Evolutionary conservation across 305 asterid species (phyloP), one percentile per base, ranked within the genome.

Genomic region (Vinca major): DNA sequence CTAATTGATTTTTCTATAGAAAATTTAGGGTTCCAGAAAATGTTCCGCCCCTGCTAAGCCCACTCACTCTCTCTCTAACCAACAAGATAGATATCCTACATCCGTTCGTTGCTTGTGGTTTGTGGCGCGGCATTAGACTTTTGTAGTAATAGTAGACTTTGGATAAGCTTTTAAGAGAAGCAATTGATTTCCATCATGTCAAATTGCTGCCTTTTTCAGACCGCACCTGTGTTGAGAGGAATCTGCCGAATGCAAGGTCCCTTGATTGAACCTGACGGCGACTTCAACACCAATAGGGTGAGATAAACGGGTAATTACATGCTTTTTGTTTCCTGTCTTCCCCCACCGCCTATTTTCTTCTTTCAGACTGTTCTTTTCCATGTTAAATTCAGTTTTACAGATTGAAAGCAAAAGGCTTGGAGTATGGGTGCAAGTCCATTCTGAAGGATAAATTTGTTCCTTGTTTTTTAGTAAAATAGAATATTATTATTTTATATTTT

Each of bases 261-360:
- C 9, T 67, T 57, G 48, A 80, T 72, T 73, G 89, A 86, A 67
- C 68, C 85, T 67, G 85, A 74, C 61, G 73, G 64, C 74, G 77
- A 81, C 73, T 67, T 68, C 78, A 81, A 63, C 77, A 80, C 82
- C 79, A 71, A 82, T 81, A 86, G 68, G 91, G 94, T 83, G 87
- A 85, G 94, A 82, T 79, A 76, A 75, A 86, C 60, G 85, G 88
- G 93, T 83, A 88, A 83, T 79, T 63, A 67, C 80, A 16, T 62
- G 75, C 82, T 53, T 70, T 68, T 74, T 54, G 47, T 74, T 74
- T 67, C 33, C 73, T 40, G 49, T 73, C 52, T 65, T 74, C 66
- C 41, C 50, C 63, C 50, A 14, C 26, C 3, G 73, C 65, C 49
- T 21, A 9, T 63, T 71, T 70, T 63, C 26, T 63, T 14, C 73